These are phyloP conservation scores for Dissoconium aciculare DNA, from an alignment of 2,329 filamentous ascomycete species.

Conservation along the genomic window DNA sequence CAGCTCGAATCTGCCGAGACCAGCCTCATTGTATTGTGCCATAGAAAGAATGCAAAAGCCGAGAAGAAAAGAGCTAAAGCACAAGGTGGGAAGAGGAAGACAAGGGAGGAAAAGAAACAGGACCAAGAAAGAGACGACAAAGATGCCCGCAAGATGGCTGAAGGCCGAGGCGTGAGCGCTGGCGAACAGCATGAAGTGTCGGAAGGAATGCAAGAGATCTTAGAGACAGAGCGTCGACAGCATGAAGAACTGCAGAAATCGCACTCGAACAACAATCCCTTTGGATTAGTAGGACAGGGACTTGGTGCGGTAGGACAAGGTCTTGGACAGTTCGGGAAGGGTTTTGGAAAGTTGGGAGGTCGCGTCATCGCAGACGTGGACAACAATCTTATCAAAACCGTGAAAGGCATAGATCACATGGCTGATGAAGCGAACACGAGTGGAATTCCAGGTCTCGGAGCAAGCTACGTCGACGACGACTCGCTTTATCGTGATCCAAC, in stretches of 20 bases:
- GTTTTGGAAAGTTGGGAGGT: conserved; percentile 25
- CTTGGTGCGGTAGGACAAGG: conserved; percentile 14
- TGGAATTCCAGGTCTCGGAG: conserved; percentile 4
- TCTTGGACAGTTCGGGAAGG: conserved; percentile 14
- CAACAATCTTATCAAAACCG: conserved; percentile 17
- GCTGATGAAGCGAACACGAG: conserved; percentile 10
- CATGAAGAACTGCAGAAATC: conserved; percentile 8
- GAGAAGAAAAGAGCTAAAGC: conserved; percentile 39
- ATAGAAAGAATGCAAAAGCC: conserved; percentile 56
- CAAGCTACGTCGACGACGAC: conserved; percentile 14
- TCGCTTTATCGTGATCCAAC: conserved; percentile 10
- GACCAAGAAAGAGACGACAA: conserved; percentile 16
- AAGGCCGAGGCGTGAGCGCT: conserved; percentile 19
- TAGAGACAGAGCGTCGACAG: conserved; percentile 15
- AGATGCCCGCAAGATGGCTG: conserved; percentile 19
- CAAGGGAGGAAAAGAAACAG: conserved; percentile 35
- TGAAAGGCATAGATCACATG: conserved; percentile 9
- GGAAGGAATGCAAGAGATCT: conserved; percentile 19
- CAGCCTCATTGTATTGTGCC: conserved; percentile 63
- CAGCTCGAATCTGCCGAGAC: conserved; percentile 72
- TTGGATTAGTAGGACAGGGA: conserved; percentile 11
- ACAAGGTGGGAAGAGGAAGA: conserved; percentile 36
- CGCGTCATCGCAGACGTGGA: conserved; percentile 27
- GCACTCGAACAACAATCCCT: conserved; percentile 6
- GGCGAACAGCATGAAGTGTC: conserved; percentile 19